phyloP scores from a whole-genome alignment of 2,329 filamentous ascomycete genomes.

The Phoma sp. region DNA sequence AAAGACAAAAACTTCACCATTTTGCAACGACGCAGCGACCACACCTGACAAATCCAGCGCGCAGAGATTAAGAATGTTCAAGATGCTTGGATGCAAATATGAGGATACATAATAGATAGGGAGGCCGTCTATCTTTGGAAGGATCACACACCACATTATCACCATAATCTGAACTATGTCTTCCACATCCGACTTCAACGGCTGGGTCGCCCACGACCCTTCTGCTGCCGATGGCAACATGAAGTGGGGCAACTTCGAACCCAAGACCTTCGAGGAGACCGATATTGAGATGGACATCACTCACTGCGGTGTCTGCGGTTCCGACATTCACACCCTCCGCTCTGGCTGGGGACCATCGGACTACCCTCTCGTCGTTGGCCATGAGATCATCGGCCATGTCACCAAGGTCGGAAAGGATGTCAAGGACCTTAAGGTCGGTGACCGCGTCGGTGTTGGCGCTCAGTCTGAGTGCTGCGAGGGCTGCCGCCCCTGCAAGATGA shows the following conservation, averaged over 20 bases:
- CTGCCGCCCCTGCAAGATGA: slow-evolving; percentile 57
- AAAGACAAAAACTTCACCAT: slow-evolving; percentile 30
- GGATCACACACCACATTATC: background rate
- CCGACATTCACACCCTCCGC: slow-evolving; percentile 46
- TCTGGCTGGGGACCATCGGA: slow-evolving; percentile 57
- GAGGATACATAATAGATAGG: slow-evolving; percentile 17
- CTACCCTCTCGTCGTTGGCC: slow-evolving; percentile 56
- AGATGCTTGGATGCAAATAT: background rate
- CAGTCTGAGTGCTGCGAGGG: slow-evolving; percentile 58
- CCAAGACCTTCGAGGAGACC: slow-evolving; percentile 67
- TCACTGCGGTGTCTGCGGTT: slow-evolving; percentile 52
- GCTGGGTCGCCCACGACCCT: slow-evolving; percentile 63
- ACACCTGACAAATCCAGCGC: slow-evolving; percentile 31
- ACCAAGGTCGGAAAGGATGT: slow-evolving; percentile 52
- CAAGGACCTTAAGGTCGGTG: slow-evolving; percentile 65
- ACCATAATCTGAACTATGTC: slow-evolving; percentile 21
- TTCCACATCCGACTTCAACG: slow-evolving; percentile 58
- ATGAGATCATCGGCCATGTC: slow-evolving; percentile 52
- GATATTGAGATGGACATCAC: slow-evolving; percentile 58
- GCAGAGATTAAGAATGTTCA: slow-evolving; percentile 5
- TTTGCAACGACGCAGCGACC: slow-evolving; percentile 20
- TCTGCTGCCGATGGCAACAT: slow-evolving; percentile 61
- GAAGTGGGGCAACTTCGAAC: slow-evolving; percentile 58
- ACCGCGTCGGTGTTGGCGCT: slow-evolving; percentile 63
- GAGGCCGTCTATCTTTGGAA: background rate